Evolutionary conservation across 2,329 filamentous ascomycete species (phyloP), one percentile per base, ranked within the genome.

Genomic region (Ophiognomonia clavigignenti-juglandacearum): DNA sequence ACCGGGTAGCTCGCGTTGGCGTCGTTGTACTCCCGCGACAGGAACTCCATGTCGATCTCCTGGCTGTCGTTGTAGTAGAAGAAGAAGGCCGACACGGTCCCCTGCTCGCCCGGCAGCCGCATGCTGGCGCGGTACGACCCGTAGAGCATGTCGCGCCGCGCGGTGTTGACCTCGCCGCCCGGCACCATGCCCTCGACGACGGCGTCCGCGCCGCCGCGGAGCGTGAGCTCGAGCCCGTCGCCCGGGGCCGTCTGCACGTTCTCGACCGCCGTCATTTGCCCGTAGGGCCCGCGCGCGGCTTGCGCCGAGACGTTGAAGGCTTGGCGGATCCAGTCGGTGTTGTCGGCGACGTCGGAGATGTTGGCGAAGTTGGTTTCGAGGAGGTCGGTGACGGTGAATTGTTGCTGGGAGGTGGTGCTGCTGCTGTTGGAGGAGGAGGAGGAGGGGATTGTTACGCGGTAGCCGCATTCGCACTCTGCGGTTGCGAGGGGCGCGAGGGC

Each of bases 11-110:
- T 70, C 22, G 67, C 62, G 44, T 74, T 73, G 39, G 60, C 57
- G 2, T 60, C 54, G 49, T 78, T 70, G 60, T 83, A 86, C 53
- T 88, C 73, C 19, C 71, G 70, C 2, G 85, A 87, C 3, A 91
- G 73, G 59, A 90, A 87, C 55, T 92, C 87, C 66, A 91, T 82
- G 61, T 91, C 86, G 56, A 91, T 88, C 58, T 91, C 86, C 59
- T 87, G 82, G 1, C 83, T 85, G 63, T 91, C 82, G 62, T 89
- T 88, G 66, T 79, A 80, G 63, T 88, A 90, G 81, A 85, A 92
- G 65, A 90, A 91, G 66, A 91, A 90, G 6, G 86, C 86, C 24
- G 78, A 82, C 61, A 86, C 91, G 1, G 87, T 91, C 22, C 86
- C 86, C 1, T 71, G 65, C 6, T 77, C 67, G 32, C 65, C 65